These are phyloP conservation scores for Pleurotus giganteus DNA, from an alignment of 768 basidiomycete species.

Conservation along the genomic window DNA sequence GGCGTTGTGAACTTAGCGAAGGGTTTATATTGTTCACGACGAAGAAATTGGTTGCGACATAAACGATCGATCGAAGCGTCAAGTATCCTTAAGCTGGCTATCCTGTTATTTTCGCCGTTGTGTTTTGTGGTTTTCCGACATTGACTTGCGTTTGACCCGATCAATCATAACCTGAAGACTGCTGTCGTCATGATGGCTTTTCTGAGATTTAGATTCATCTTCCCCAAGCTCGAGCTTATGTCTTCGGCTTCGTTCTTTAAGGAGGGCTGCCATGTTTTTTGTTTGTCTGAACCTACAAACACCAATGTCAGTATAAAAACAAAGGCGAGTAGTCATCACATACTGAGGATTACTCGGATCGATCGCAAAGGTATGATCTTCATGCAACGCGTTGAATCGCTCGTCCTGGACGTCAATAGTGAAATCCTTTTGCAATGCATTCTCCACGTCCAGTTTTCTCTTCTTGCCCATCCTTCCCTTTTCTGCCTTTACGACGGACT, in stretches of 20 bases:
- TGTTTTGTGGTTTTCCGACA: slow-evolving; percentile 21
- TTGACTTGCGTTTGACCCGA: slow-evolving; percentile 78
- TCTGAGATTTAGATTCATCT: slow-evolving; percentile 14
- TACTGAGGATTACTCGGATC: slow-evolving; percentile 96
- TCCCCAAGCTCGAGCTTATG: slow-evolving; percentile 38
- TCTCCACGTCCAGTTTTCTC: slow-evolving; percentile 41
- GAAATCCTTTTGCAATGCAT: slow-evolving; percentile 81
- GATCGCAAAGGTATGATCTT: slow-evolving; percentile 90
- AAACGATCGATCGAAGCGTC: too few relatives aligned
- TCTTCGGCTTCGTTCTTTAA: slow-evolving; percentile 79
- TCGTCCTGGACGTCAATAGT: slow-evolving; percentile 81
- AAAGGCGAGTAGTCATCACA: slow-evolving; percentile 28
- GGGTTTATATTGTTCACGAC: neutral
- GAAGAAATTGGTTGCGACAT: slow-evolving; percentile 12
- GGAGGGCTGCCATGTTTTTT: slow-evolving; percentile 80
- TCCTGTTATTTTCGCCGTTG: slow-evolving; percentile 43
- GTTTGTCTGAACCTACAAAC: slow-evolving; percentile 83
- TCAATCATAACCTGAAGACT: slow-evolving; percentile 72
- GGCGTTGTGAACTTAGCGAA: neutral
- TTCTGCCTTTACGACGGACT: slow-evolving; percentile 84
- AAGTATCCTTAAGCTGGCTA: too few relatives aligned
- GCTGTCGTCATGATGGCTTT: slow-evolving; percentile 20
- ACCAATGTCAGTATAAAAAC: slow-evolving; percentile 9
- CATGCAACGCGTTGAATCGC: slow-evolving; percentile 84
- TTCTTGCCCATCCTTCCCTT: slow-evolving; percentile 58